These are phyloP conservation scores for Tetramitus jugosus DNA, from an alignment of 208 protist genomes.

Conservation along the genomic window DNA sequence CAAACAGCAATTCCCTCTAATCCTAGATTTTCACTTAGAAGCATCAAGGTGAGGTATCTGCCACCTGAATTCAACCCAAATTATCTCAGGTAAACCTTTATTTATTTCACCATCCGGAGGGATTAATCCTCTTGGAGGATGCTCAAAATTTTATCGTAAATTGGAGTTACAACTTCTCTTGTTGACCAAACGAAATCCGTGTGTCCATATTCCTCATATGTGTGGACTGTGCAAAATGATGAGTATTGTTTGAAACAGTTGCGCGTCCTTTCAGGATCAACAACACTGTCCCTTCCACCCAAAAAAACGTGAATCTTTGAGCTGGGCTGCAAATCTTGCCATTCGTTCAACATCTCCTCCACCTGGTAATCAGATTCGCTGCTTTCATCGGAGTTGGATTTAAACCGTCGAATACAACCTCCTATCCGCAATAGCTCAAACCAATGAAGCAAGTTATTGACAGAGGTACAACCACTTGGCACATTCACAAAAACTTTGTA, in stretches of 20 bases:
- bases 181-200: conserved; percentile 3
- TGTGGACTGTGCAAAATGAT: not conserved
- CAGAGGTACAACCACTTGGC: conserved; percentile 8
- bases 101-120: no score
- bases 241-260: not conserved
- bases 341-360: not conserved
- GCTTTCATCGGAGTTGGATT: no score
- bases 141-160: not conserved
- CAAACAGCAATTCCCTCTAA: no score
- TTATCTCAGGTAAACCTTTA: no score
- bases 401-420: not conserved
- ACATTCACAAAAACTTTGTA: not conserved
- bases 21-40: no score
- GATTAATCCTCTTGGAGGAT: no score
- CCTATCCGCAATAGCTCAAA: not conserved
- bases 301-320: not conserved
- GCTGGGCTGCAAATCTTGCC: not conserved
- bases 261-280: not conserved
- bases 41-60: no score
- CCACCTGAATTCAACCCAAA: no score
- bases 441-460: not conserved
- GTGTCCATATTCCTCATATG: not conserved
- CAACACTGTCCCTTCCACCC: not conserved
- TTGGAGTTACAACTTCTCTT: not conserved
- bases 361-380: not conserved